These are phyloP conservation scores for Candida neerlandica DNA, from an alignment of 1,139 yeast species.

Conservation along the genomic window DNA sequence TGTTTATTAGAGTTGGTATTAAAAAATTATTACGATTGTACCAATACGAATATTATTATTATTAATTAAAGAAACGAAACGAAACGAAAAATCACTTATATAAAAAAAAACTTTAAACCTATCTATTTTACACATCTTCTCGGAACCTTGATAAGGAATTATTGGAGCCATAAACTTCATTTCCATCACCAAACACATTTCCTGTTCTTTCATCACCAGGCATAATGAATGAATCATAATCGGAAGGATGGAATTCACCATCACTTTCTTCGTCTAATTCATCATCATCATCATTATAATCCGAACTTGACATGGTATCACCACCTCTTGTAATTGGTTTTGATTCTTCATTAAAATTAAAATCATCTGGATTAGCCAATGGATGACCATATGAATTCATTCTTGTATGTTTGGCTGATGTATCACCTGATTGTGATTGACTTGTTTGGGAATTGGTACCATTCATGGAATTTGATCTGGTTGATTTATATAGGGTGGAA, in stretches of 20 bases:
- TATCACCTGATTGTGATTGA: neutral
- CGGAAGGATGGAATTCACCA: conserved; percentile 17
- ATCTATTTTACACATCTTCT: conserved; percentile 11
- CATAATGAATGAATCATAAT: conserved; percentile 16
- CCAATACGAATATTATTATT: too few relatives aligned
- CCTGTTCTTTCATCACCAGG: conserved; percentile 14
- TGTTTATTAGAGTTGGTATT: too few relatives aligned
- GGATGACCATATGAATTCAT: conserved; percentile 20
- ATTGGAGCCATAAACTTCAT: conserved; percentile 12
- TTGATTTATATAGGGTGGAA: conserved; percentile 18
- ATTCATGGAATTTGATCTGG: conserved; percentile 16
- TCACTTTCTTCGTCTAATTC: conserved; percentile 11
- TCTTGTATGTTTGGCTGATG: conserved; percentile 14
- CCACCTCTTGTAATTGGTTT: conserved; percentile 1
- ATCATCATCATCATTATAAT: conserved; percentile 3
- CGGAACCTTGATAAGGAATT: conserved; percentile 17
- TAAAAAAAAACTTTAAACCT: neutral
- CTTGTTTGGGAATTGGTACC: conserved; percentile 9
- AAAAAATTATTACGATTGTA: too few relatives aligned
- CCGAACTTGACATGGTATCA: conserved; percentile 11
- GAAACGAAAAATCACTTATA: neutral
- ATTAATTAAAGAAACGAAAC: neutral
- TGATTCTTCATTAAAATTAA: conserved; percentile 16
- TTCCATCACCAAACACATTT: conserved; percentile 13
- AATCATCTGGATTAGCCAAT: conserved; percentile 18